Evolutionary conservation across 225 moss, liverwort and hornwort species (phyloP).

Genomic region (Antitrichia curtipendula): DNA sequence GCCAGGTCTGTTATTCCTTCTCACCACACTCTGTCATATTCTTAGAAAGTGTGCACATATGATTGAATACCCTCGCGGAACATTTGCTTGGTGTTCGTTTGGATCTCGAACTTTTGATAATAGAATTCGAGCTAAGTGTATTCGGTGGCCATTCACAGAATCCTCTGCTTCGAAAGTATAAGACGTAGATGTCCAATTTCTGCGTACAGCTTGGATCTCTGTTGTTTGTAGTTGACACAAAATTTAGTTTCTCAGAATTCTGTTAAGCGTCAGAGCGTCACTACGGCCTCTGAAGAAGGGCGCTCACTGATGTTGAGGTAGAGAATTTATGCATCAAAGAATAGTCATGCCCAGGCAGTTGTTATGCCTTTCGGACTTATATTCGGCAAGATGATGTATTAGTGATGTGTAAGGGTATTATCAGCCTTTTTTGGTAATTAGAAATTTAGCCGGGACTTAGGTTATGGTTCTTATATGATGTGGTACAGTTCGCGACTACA

Average conservation of each 20-base stretch:
- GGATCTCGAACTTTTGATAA: background rate
- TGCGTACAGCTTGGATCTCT: background rate
- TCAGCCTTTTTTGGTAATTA: background rate
- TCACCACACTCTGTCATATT: background rate
- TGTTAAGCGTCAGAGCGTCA: background rate
- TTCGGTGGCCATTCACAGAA: background rate
- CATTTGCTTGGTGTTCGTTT: background rate
- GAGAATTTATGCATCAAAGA: background rate
- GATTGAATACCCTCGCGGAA: background rate
- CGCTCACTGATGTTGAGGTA: background rate
- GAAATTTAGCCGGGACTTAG: background rate
- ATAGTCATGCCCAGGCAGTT: background rate
- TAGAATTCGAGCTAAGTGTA: background rate
- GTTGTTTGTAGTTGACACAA: background rate
- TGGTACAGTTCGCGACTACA: background rate
- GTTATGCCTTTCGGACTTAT: background rate
- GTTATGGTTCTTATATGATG: background rate
- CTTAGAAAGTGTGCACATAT: background rate
- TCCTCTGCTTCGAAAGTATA: background rate
- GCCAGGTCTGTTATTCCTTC: conserved; percentile 11
- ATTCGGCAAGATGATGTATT: background rate
- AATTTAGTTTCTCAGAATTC: background rate
- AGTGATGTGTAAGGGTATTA: background rate
- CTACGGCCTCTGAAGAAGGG: background rate
- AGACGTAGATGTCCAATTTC: background rate